Evolutionary conservation across 768 basidiomycete genomes (phyloP).

Genomic region (Leccinum truebloodii): DNA sequence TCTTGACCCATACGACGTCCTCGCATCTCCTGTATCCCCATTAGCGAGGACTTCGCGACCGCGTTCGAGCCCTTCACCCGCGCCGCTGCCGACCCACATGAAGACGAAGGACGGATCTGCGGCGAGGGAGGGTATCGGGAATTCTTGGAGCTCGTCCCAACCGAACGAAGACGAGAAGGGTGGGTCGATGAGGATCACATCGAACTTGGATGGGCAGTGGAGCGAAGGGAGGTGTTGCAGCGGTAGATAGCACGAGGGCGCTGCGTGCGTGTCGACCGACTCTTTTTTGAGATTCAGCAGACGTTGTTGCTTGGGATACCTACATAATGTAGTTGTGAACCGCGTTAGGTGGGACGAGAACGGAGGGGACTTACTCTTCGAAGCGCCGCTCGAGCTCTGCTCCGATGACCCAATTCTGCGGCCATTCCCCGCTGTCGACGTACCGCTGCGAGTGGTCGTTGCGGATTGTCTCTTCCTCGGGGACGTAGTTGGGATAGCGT

Average conservation of each 20-base stretch:
- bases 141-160: slow-evolving; percentile 80
- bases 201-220: slow-evolving; percentile 69
- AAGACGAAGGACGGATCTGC: slow-evolving; percentile 94
- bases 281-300: slow-evolving; percentile 81
- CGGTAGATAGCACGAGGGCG: slow-evolving; percentile 73
- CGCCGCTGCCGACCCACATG: slow-evolving; percentile 93
- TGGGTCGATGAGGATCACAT: slow-evolving; percentile 89
- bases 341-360: background rate
- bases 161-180: slow-evolving; percentile 84
- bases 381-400: slow-evolving; percentile 87
- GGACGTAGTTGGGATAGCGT: slow-evolving; percentile 79
- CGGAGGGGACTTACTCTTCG: slow-evolving; percentile 73
- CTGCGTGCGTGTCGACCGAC: slow-evolving; percentile 67
- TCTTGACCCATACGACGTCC: slow-evolving; percentile 98
- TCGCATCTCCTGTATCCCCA: slow-evolving; percentile 97
- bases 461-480: slow-evolving; percentile 94
- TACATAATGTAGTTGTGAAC: slow-evolving; percentile 29
- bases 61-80: slow-evolving; percentile 86
- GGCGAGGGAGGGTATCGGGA: slow-evolving; percentile 80
- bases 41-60: slow-evolving; percentile 88
- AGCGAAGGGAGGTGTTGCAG: slow-evolving; percentile 56
- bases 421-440: slow-evolving; percentile 90
- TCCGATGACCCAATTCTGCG: slow-evolving; percentile 91
- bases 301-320: slow-evolving; percentile 93
- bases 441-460: slow-evolving; percentile 94